A percentile compares a stretch with the other conserved stretches of the same genome.
Evolutionary conservation across 2,329 filamentous ascomycete species (phyloP).

Genomic region (Cladosporium sp.): DNA sequence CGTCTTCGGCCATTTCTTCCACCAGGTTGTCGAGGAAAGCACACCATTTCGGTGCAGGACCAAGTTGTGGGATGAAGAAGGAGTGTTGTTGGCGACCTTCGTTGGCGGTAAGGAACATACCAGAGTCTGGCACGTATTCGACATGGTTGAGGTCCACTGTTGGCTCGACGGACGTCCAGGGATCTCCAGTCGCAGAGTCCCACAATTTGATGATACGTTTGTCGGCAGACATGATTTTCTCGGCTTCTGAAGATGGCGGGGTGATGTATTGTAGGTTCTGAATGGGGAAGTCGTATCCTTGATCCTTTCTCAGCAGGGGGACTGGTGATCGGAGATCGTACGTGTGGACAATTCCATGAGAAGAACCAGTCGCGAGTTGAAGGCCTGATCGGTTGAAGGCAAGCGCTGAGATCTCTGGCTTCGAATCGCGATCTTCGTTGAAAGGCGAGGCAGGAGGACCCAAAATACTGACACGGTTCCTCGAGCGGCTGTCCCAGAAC

Average conservation of each 20-base stretch:
- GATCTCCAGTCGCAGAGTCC: conserved; percentile 77
- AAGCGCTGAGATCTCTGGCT: conserved; percentile 76
- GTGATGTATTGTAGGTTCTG: conserved; percentile 73
- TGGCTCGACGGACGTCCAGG: conserved; percentile 95
- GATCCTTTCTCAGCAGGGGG: conserved; percentile 86
- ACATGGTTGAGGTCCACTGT: conserved; percentile 93
- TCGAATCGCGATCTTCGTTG: conserved; percentile 32
- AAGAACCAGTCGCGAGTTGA: conserved; percentile 83
- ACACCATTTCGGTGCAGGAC: conserved; percentile 93
- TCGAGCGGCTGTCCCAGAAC: conserved; percentile 89
- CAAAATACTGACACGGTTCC: conserved; percentile 76
- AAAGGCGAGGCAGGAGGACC: conserved; percentile 20
- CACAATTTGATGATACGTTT: conserved; percentile 97
- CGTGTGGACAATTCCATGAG: conserved; percentile 80
- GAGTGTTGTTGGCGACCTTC: conserved; percentile 93
- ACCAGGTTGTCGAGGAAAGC: conserved; percentile 96
- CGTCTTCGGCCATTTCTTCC: conserved; percentile 93
- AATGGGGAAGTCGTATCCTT: conserved; percentile 91
- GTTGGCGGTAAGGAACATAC: conserved; percentile 95
- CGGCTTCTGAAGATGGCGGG: conserved; percentile 62
- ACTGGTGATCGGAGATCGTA: conserved; percentile 89
- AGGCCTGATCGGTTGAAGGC: conserved; percentile 83
- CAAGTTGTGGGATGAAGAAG: conserved; percentile 92
- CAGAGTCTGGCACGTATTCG: conserved; percentile 85
- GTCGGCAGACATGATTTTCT: conserved; percentile 87